A percentile compares a stretch with the other conserved stretches of the same genome.
phyloP scores from a whole-genome alignment of 1,284 basidiomycete genomes.

The Ustilago vetiveriae region DNA sequence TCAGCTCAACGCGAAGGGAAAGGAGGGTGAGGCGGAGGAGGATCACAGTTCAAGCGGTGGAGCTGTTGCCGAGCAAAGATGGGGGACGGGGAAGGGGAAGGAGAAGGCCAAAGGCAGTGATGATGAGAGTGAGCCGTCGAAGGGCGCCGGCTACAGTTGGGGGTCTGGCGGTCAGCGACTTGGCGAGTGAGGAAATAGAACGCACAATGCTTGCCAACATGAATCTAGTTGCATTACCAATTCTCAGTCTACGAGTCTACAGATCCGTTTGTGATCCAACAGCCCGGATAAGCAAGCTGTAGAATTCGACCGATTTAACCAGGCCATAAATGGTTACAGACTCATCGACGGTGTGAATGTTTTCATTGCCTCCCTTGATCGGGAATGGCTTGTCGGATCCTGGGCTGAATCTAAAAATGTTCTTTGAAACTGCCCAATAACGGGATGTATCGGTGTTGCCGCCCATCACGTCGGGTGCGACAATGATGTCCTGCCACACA shows the following conservation, averaged over 20 bases:
- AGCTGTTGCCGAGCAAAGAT: constrained; percentile 44
- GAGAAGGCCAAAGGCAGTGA: constrained; percentile 26
- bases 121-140: constrained; percentile 18
- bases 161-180: constrained; percentile 17
- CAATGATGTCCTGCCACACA: constrained; percentile 66
- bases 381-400: constrained; percentile 40
- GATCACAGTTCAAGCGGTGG: constrained; percentile 51
- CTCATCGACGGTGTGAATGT: constrained; percentile 76
- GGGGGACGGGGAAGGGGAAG: constrained; percentile 24
- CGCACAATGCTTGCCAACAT: too few relatives aligned
- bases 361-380: constrained; percentile 60
- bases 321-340: constrained; percentile 68
- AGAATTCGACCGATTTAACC: constrained; percentile 69
- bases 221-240: too few relatives aligned
- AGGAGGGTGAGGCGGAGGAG: constrained; percentile 12
- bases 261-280: constrained; percentile 24
- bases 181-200: constrained; percentile 22
- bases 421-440: constrained; percentile 71
- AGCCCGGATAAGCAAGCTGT: constrained; percentile 70
- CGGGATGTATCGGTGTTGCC: constrained; percentile 72
- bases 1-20: constrained; percentile 22
- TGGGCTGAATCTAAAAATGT: constrained; percentile 73
- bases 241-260: background rate
- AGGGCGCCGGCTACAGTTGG: constrained; percentile 15
- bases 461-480: constrained; percentile 72